A percentile compares a stretch with the other conserved stretches of the same genome.
phyloP scores from a whole-genome alignment of 176 grass and related monocot genomes.

The Triticum urartu region DNA sequence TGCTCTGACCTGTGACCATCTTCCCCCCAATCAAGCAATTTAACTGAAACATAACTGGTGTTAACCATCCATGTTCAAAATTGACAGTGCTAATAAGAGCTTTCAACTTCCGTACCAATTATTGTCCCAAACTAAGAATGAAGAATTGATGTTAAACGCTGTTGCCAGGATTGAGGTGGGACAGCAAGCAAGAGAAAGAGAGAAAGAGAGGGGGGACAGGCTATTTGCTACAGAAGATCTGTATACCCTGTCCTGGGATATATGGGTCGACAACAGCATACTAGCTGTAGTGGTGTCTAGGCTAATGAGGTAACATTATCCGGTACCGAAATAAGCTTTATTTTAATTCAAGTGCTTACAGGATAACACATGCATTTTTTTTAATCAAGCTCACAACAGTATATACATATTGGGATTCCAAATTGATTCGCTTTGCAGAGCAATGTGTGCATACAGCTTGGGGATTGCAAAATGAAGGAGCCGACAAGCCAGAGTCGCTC shows the following conservation, averaged over 20 bases:
- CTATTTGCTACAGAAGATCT: not conserved
- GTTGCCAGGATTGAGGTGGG: not conserved
- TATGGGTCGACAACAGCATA: not conserved
- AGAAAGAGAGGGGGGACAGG: not conserved
- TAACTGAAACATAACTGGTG: constrained; percentile 51
- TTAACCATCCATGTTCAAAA: not conserved
- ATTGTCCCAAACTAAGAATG: not conserved
- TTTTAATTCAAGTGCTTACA: not conserved
- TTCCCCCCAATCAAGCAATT: constrained; percentile 95
- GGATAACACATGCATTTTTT: too few relatives aligned
- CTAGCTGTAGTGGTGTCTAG: not conserved
- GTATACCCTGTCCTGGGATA: not conserved
- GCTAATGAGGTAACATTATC: not conserved
- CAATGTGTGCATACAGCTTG: too few relatives aligned
- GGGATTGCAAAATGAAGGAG: too few relatives aligned
- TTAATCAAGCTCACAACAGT: too few relatives aligned
- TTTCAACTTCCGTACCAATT: not conserved
- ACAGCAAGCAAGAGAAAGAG: not conserved
- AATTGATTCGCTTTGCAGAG: too few relatives aligned
- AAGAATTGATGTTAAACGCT: not conserved
- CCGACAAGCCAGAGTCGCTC: not conserved
- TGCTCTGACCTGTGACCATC: constrained; percentile 82
- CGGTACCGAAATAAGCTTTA: not conserved
- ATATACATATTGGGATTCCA: too few relatives aligned
- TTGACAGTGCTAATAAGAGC: not conserved